Percentiles rank a stretch among this genome's conserved stretches.
Evolutionary conservation across 164 flowering plant species (phyloP).

Genomic region (Dillenia turbinata): DNA sequence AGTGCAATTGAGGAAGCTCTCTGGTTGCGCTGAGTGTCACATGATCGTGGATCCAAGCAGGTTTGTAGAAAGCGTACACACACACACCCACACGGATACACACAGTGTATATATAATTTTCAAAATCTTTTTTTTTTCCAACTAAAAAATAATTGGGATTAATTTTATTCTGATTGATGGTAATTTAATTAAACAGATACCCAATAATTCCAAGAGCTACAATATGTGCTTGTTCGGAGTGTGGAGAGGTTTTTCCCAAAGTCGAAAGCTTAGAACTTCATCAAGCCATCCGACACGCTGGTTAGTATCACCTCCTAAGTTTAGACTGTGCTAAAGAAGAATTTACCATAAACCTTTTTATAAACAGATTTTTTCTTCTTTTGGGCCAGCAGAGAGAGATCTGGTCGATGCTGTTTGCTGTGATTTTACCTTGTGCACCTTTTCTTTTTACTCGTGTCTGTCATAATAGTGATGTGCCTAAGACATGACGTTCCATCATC

Average conservation of each 20-base stretch:
- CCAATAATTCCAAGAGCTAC: constrained; percentile 52
- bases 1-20: constrained; percentile 60
- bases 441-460: not conserved
- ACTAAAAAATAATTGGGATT: not conserved
- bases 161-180: not conserved
- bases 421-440: not conserved
- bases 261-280: constrained; percentile 84
- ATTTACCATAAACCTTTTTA: too few species aligned
- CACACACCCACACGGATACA: too few species aligned
- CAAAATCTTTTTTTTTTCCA: too few species aligned
- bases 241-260: constrained; percentile 92
- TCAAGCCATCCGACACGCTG: constrained; percentile 86
- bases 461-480: too few species aligned
- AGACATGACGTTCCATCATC: too few species aligned
- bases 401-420: not conserved
- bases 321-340: too few species aligned
- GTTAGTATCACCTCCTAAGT: constrained; percentile 23
- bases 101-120: too few species aligned
- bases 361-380: too few species aligned
- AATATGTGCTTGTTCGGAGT: constrained; percentile 68
- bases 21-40: constrained; percentile 74
- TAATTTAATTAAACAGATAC: constrained; percentile 31
- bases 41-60: constrained; percentile 62
- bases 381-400: too few species aligned
- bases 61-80: constrained; percentile 9